Percentiles rank a stretch among this genome's conserved stretches.
Conservation (phyloP, 2,329 filamentous ascomycete genomes). For the Aspergillus pseudoterreus region DNA sequence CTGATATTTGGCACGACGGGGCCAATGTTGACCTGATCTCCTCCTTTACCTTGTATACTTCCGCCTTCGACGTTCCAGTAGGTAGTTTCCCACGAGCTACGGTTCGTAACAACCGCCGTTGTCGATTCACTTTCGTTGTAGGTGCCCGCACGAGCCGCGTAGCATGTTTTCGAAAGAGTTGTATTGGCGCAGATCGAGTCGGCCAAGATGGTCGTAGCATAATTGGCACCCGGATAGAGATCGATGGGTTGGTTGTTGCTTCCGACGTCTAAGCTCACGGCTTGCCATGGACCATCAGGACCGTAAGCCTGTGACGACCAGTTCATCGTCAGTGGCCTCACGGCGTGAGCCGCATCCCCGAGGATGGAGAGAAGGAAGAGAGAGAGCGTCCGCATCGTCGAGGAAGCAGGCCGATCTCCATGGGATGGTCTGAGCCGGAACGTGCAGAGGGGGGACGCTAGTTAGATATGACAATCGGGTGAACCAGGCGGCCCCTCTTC, state of each 20-base stretch:
- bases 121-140: slow-evolving; percentile 12
- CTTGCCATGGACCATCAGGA: slow-evolving; percentile 27
- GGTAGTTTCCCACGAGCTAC: slow-evolving; percentile 8
- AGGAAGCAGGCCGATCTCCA: no score
- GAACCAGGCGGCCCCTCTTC: no score
- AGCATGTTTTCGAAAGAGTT: slow-evolving; percentile 12
- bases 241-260: slow-evolving; percentile 11
- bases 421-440: no score
- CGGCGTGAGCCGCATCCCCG: slow-evolving; percentile 1
- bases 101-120: slow-evolving; percentile 5
- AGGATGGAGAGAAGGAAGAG: slow-evolving; percentile 2
- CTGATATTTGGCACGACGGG: slow-evolving; percentile 15
- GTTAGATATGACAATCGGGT: no score
- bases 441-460: no score
- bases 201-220: slow-evolving; percentile 13
- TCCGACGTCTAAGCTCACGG: slow-evolving; percentile 17
- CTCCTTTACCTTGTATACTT: slow-evolving; percentile 6
- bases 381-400: slow-evolving; percentile 2
- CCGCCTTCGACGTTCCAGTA: slow-evolving; percentile 14
- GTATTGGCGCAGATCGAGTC: slow-evolving; percentile 15
- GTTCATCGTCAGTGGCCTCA: slow-evolving; percentile 9
- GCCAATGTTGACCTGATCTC: slow-evolving; percentile 9
- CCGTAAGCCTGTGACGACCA: slow-evolving; percentile 19
- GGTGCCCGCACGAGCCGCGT: slow-evolving; percentile 11
- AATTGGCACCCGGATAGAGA: slow-evolving; percentile 17